Evolutionary conservation across 768 basidiomycete genomes (phyloP).

Genomic region (Gloeostereum incarnatum): DNA sequence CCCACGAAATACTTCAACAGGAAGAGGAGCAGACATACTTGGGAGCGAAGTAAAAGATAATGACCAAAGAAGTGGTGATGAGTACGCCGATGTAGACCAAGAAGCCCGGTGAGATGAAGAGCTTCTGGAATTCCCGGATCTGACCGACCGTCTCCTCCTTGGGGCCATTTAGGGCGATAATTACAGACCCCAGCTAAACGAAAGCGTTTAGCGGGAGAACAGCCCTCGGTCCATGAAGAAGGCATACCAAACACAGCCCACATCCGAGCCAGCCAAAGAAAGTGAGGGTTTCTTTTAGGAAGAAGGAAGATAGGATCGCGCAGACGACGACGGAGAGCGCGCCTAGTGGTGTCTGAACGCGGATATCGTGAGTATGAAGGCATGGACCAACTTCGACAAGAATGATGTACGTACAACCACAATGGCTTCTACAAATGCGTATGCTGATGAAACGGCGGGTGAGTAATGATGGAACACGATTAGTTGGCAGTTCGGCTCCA

Average conservation of each 20-base stretch:
- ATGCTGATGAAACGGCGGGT: constrained; percentile 32
- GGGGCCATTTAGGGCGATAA: constrained; percentile 88
- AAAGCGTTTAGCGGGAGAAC: constrained; percentile 2
- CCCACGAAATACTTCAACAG: constrained; percentile 3
- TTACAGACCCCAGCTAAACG: constrained; percentile 67
- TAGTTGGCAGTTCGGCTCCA: too few species aligned
- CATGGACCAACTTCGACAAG: constrained; percentile 4
- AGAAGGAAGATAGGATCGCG: constrained; percentile 86
- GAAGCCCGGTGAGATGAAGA: constrained; percentile 83
- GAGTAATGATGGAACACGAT: too few species aligned
- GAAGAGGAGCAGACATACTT: constrained; percentile 31
- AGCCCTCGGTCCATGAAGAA: background rate
- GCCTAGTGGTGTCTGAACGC: constrained; percentile 76
- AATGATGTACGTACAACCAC: constrained; percentile 61
- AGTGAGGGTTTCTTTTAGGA: constrained; percentile 86
- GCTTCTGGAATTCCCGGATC: constrained; percentile 61
- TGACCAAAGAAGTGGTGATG: constrained; percentile 53
- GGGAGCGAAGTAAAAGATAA: constrained; percentile 79
- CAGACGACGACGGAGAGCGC: constrained; percentile 94
- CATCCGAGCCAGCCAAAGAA: constrained; percentile 99
- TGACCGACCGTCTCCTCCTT: constrained; percentile 60
- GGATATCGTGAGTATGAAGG: constrained; percentile 4
- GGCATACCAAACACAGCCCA: constrained; percentile 74
- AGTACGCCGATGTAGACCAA: constrained; percentile 58
- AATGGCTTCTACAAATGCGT: constrained; percentile 88